phyloP scores from a whole-genome alignment of 208 protist species.

The Novymonas esmeraldas region DNA sequence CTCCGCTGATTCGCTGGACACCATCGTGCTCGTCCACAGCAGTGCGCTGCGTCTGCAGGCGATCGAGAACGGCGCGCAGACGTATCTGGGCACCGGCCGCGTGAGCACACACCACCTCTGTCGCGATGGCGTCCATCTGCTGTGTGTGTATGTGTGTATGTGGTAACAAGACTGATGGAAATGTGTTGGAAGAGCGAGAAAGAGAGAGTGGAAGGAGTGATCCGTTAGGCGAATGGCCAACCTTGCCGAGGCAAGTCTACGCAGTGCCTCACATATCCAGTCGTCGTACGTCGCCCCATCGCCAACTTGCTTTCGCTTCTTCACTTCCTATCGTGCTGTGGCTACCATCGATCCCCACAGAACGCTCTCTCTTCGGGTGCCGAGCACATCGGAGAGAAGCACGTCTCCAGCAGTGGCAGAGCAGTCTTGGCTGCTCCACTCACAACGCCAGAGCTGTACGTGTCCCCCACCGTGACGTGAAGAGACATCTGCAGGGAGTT shows the following conservation, averaged over 20 bases:
- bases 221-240: background rate
- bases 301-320: background rate
- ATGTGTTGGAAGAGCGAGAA: background rate
- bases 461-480: background rate
- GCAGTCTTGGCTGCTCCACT: no score
- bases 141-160: no score
- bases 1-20: background rate
- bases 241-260: background rate
- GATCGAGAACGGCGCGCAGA: conserved; percentile 15
- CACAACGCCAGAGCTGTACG: background rate
- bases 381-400: no score
- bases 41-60: background rate
- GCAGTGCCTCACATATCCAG: conserved; percentile 6
- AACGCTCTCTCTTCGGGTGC: background rate
- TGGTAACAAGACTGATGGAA: conserved; percentile 2
- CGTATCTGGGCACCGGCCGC: conserved; percentile 8
- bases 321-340: conserved; percentile 7
- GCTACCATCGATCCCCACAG: background rate
- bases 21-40: background rate
- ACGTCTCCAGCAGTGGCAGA: no score
- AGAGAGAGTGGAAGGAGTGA: conserved; percentile 4
- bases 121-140: background rate
- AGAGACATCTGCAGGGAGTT: background rate
- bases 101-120: background rate
- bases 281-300: conserved; percentile 2